These are phyloP conservation scores for Xylaria sp. DNA, from an alignment of 2,329 filamentous ascomycete species.

Conservation along the genomic window DNA sequence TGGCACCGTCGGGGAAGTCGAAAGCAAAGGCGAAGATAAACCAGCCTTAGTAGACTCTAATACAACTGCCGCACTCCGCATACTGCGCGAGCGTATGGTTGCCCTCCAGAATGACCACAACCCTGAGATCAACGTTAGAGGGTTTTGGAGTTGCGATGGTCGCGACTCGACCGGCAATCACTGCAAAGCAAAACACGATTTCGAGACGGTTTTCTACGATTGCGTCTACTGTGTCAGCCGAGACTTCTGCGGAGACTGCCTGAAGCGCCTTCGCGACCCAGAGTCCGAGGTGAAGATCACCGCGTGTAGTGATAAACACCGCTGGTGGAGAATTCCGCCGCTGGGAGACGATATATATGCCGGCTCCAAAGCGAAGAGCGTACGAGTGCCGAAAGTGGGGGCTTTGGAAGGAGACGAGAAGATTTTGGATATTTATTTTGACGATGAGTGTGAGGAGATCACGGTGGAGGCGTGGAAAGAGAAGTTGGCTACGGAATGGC, in stretches of 20 bases:
- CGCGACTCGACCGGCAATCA: not conserved
- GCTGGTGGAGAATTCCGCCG: constrained; percentile 37
- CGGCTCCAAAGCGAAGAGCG: constrained; percentile 29
- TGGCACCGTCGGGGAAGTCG: not conserved
- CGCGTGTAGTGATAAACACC: constrained; percentile 38
- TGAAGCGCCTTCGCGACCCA: constrained; percentile 33
- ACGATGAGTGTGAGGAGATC: constrained; percentile 28
- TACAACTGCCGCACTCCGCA: not conserved
- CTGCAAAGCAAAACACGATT: constrained; percentile 21
- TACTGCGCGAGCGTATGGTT: not conserved
- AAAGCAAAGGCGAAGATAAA: not conserved
- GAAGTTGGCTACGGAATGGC: constrained; percentile 34
- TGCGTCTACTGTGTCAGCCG: constrained; percentile 40
- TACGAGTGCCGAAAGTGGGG: constrained; percentile 22
- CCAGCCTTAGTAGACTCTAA: not conserved
- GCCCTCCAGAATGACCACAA: not conserved
- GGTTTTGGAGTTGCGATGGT: constrained; percentile 13
- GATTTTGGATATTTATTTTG: constrained; percentile 31
- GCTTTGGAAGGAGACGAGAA: constrained; percentile 11
- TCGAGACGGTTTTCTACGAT: constrained; percentile 33
- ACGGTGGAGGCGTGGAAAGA: constrained; percentile 38
- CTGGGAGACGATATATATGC: constrained; percentile 29
- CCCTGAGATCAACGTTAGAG: not conserved
- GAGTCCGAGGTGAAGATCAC: constrained; percentile 15
- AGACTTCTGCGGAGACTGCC: constrained; percentile 41